Conservation (phyloP, 23 red algal species). For the Gracilaria vermiculophylla region DNA sequence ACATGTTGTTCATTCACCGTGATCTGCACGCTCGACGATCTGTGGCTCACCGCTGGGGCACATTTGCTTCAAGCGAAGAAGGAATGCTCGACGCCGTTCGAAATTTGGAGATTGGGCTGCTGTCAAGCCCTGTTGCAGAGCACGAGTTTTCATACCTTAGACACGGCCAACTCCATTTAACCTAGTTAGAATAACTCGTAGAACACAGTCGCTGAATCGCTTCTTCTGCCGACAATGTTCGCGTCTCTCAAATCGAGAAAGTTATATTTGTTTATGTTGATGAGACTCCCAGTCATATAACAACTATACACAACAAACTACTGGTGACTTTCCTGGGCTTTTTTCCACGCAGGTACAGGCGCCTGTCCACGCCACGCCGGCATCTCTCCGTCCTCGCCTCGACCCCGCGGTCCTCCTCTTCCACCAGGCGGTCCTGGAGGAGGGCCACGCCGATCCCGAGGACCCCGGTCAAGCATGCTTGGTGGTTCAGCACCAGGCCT, state of each 20-base stretch:
- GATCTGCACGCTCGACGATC: constrained; percentile 19
- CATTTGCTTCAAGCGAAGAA: constrained; percentile 49
- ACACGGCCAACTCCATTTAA: constrained; percentile 55
- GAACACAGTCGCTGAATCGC: neutral
- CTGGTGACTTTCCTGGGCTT: constrained; percentile 28
- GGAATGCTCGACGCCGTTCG: constrained; percentile 59
- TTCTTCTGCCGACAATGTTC: too few species aligned
- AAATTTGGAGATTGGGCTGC: constrained; percentile 22
- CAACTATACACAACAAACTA: neutral
- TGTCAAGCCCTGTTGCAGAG: constrained; percentile 27
- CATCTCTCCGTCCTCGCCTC: constrained; percentile 11
- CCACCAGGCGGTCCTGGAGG: constrained; percentile 6
- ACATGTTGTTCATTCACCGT: constrained; percentile 51
- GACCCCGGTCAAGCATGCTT: neutral
- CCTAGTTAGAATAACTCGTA: constrained; percentile 10
- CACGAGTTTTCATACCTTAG: constrained; percentile 55
- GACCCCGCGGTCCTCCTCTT: neutral
- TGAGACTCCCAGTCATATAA: neutral
- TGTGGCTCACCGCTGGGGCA: constrained; percentile 64
- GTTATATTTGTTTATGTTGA: neutral
- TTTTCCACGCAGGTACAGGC: constrained; percentile 65
- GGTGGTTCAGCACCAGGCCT: neutral
- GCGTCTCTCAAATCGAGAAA: neutral
- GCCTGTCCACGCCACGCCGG: constrained; percentile 44
- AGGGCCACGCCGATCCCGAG: neutral